These are phyloP conservation scores for Puccinellia tenuiflora DNA, from an alignment of 176 grass and related monocot species.

Conservation along the genomic window DNA sequence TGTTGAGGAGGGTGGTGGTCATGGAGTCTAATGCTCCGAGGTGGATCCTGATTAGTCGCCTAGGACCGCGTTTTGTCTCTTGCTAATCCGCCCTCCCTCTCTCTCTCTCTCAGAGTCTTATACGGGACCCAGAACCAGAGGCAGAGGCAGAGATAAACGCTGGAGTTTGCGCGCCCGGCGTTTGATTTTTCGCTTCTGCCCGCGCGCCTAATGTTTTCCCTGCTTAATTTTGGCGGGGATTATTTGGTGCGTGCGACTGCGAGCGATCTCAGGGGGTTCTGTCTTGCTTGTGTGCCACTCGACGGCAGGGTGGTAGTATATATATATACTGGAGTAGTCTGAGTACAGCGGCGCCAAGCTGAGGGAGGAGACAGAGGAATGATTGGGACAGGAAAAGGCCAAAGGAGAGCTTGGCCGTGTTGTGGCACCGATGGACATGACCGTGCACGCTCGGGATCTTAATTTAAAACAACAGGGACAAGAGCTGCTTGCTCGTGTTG, in stretches of 20 bases:
- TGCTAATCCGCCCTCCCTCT: neutral
- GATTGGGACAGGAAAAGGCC: neutral
- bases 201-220: too few relatives aligned
- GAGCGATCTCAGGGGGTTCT: too few relatives aligned
- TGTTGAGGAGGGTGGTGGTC: constrained; percentile 24
- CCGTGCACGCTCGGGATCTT: neutral
- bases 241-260: too few relatives aligned
- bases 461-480: neutral
- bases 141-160: neutral
- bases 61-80: constrained; percentile 17
- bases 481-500: neutral
- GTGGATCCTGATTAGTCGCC: constrained; percentile 27
- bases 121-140: neutral
- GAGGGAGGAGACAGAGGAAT: neutral
- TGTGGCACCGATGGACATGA: too few relatives aligned
- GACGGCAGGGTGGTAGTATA: too few relatives aligned
- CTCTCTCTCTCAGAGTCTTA: neutral
- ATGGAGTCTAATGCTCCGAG: constrained; percentile 8
- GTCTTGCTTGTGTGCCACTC: too few relatives aligned
- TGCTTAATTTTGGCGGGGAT: too few relatives aligned
- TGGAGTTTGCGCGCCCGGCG: too few relatives aligned
- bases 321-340: neutral
- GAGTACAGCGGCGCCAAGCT: too few relatives aligned
- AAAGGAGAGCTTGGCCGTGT: neutral
- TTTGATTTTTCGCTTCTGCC: too few relatives aligned